Percentiles rank a stretch among this genome's conserved stretches.
Conservation (phyloP, 306 rosid species). For the Prunus campanulata region DNA sequence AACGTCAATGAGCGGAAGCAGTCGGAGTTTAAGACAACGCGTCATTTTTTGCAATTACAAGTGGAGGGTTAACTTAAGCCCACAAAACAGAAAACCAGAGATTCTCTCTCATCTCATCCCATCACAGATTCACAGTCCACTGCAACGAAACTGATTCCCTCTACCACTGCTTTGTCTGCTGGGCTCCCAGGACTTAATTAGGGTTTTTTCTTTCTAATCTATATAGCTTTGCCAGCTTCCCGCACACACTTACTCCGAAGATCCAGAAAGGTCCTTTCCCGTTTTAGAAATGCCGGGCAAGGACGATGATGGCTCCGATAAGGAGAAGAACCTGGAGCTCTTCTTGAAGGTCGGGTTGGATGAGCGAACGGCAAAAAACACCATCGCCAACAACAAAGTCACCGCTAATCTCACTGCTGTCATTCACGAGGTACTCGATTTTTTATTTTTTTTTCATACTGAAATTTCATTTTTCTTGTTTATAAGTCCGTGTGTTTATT, state of each 20-base stretch:
- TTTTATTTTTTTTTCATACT: neutral
- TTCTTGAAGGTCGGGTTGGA: constrained; percentile 73
- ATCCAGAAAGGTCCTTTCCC: neutral
- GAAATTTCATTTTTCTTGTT: neutral
- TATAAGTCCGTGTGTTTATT: neutral
- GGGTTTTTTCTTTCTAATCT: too few species aligned
- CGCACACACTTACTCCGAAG: neutral
- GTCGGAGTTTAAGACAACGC: neutral
- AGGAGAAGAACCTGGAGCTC: constrained; percentile 69
- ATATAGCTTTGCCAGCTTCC: neutral
- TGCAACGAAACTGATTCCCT: neutral
- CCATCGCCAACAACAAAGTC: constrained; percentile 84
- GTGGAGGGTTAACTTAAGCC: too few species aligned
- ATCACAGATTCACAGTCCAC: neutral
- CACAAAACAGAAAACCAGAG: too few species aligned
- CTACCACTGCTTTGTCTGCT: neutral
- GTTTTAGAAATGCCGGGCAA: constrained; percentile 48
- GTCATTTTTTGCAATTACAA: neutral
- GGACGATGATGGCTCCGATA: constrained; percentile 47
- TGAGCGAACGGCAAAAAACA: constrained; percentile 84
- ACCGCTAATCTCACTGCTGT: constrained; percentile 79
- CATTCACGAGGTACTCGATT: constrained; percentile 57
- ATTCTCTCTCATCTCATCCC: neutral
- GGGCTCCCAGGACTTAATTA: neutral
- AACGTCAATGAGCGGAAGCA: neutral